A percentile compares a stretch with the other conserved stretches of the same genome.
phyloP scores from a whole-genome alignment of 78 protist species.

The Tieghemostelium lacteum region DNA sequence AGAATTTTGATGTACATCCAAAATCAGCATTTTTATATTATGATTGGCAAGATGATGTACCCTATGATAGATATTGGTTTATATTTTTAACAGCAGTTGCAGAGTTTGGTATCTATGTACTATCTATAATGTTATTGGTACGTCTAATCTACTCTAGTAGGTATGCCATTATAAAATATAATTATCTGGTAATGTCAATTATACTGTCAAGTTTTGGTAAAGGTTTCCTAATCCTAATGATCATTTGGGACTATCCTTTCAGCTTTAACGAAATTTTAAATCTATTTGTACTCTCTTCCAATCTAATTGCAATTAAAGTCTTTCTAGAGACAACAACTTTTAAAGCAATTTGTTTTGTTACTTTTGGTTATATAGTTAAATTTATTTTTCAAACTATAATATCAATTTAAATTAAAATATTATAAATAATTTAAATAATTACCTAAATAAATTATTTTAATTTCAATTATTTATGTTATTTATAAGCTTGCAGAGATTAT shows the following conservation, averaged over 20 bases:
- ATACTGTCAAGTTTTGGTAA: slow-evolving; percentile 78
- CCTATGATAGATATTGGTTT: slow-evolving; percentile 76
- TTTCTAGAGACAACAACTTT: slow-evolving; percentile 61
- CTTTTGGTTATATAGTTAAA: slow-evolving; percentile 36
- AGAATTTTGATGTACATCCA: slow-evolving; percentile 30
- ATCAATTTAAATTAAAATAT: too few relatives aligned
- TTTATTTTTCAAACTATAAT: slow-evolving; percentile 37
- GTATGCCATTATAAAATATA: slow-evolving; percentile 67
- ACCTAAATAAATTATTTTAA: not conserved
- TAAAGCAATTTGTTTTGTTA: slow-evolving; percentile 44
- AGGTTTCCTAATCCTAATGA: slow-evolving; percentile 77
- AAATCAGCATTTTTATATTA: slow-evolving; percentile 59
- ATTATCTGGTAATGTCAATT: slow-evolving; percentile 57
- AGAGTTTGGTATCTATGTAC: slow-evolving; percentile 49
- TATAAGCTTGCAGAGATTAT: too few relatives aligned
- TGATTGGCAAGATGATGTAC: slow-evolving; percentile 80
- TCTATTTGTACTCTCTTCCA: slow-evolving; percentile 67
- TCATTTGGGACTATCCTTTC: slow-evolving; percentile 82
- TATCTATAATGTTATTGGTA: slow-evolving; percentile 22
- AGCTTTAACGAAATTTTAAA: slow-evolving; percentile 59
- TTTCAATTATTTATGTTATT: not conserved
- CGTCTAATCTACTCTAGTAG: slow-evolving; percentile 30
- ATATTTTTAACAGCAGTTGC: slow-evolving; percentile 63
- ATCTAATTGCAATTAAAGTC: slow-evolving; percentile 68
- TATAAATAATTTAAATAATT: not conserved